These are phyloP conservation scores for Sanguinoderma infundibulare DNA, from an alignment of 1,284 basidiomycete species.

Conservation along the genomic window DNA sequence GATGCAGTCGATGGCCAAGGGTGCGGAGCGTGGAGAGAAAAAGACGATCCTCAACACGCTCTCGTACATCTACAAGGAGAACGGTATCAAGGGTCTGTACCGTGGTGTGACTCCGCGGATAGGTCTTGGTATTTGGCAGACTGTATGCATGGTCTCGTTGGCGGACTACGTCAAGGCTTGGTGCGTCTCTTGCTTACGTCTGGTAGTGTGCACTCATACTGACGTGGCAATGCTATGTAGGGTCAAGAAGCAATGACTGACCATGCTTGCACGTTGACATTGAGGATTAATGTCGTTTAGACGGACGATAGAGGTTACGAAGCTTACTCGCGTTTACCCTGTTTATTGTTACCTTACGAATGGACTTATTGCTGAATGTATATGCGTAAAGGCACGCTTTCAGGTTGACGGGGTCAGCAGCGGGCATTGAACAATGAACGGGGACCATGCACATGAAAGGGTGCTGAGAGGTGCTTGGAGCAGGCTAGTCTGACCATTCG, in stretches of 20 bases:
- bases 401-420: neutral
- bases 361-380: constrained; percentile 13
- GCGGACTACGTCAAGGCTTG: constrained; percentile 93
- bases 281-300: constrained; percentile 7
- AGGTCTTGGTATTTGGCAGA: constrained; percentile 96
- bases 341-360: constrained; percentile 29
- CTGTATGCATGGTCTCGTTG: constrained; percentile 97
- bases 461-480: neutral
- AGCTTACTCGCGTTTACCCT: constrained; percentile 12
- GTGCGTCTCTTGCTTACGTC: constrained; percentile 41
- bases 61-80: constrained; percentile 93
- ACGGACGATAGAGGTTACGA: constrained; percentile 18
- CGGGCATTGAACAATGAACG: neutral
- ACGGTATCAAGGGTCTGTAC: constrained; percentile 96
- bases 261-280: neutral
- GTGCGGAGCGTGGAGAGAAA: constrained; percentile 84
- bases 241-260: constrained; percentile 36
- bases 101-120: constrained; percentile 97
- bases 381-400: neutral
- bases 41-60: constrained; percentile 92
- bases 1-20: constrained; percentile 99
- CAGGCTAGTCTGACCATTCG: neutral
- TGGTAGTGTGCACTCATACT: neutral
- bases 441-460: neutral
- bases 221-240: constrained; percentile 24